These are phyloP conservation scores for Speleostelium caveatum DNA, from an alignment of 78 protist genomes.

Conservation along the genomic window DNA sequence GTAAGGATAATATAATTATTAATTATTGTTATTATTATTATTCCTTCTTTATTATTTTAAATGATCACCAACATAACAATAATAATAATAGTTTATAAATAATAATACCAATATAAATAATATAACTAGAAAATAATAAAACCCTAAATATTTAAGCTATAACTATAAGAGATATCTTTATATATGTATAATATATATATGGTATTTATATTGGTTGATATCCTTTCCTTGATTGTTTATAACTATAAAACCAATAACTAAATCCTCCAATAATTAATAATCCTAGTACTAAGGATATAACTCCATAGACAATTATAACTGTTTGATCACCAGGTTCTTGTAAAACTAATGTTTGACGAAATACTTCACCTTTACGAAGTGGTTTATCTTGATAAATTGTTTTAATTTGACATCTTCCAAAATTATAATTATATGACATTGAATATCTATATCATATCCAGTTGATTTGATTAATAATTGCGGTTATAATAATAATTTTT, in stretches of 20 bases:
- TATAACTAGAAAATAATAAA: too few species aligned
- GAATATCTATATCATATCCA: not conserved
- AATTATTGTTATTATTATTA: too few species aligned
- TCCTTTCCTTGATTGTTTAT: not conserved
- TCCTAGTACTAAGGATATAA: not conserved
- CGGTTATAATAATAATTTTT: not conserved
- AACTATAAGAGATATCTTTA: too few species aligned
- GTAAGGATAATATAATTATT: too few species aligned
- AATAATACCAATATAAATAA: too few species aligned
- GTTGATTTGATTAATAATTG: too few species aligned
- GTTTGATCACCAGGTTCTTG: not conserved
- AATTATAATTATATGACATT: slow-evolving; percentile 36
- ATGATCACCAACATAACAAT: too few species aligned
- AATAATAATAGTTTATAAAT: too few species aligned
- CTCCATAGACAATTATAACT: not conserved
- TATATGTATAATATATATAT: too few species aligned
- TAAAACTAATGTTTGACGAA: not conserved
- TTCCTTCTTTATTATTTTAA: too few species aligned
- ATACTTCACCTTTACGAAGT: not conserved
- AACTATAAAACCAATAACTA: not conserved
- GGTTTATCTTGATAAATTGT: slow-evolving; percentile 22
- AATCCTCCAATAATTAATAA: not conserved
- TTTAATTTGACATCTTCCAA: slow-evolving; percentile 26
- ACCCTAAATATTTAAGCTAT: not conserved
- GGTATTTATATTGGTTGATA: not conserved